These are phyloP conservation scores for Verticillium klebahnii DNA, from an alignment of 2,329 filamentous ascomycete species.

Conservation along the genomic window DNA sequence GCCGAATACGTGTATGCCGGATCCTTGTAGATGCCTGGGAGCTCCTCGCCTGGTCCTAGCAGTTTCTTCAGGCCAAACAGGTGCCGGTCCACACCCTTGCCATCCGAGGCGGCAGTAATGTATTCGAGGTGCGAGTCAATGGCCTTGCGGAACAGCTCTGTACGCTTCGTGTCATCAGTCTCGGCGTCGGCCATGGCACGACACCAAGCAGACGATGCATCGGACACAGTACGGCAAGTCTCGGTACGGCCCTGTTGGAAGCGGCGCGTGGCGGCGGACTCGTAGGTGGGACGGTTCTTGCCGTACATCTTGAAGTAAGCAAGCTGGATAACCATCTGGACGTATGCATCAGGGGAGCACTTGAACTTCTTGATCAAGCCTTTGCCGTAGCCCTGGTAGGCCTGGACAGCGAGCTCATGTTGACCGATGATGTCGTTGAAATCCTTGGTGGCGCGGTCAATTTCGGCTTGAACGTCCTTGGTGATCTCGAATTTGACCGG, in stretches of 20 bases:
- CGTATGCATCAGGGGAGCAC: conserved; percentile 94
- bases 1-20: conserved; percentile 78
- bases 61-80: conserved; percentile 96
- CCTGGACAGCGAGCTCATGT: conserved; percentile 89
- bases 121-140: conserved; percentile 82
- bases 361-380: conserved; percentile 99
- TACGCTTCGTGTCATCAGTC: conserved; percentile 58
- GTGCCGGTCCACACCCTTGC: conserved; percentile 91
- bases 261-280: conserved; percentile 88
- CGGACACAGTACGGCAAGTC: conserved; percentile 87
- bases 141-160: conserved; percentile 76
- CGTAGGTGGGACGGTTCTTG: conserved; percentile 95
- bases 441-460: conserved; percentile 72
- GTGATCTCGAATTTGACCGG: conserved; percentile 75
- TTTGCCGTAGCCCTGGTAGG: conserved; percentile 97
- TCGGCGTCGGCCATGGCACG: conserved; percentile 72
- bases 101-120: conserved; percentile 83
- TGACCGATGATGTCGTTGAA: conserved; percentile 77
- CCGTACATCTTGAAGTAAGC: conserved; percentile 99
- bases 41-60: conserved; percentile 70
- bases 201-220: conserved; percentile 89
- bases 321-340: conserved; percentile 97
- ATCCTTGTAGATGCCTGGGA: conserved; percentile 82
- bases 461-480: conserved; percentile 68
- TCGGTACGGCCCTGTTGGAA: conserved; percentile 97